Base-by-base conservation (phyloP, 805 yeast genomes). In the Candida caryicola region DNA sequence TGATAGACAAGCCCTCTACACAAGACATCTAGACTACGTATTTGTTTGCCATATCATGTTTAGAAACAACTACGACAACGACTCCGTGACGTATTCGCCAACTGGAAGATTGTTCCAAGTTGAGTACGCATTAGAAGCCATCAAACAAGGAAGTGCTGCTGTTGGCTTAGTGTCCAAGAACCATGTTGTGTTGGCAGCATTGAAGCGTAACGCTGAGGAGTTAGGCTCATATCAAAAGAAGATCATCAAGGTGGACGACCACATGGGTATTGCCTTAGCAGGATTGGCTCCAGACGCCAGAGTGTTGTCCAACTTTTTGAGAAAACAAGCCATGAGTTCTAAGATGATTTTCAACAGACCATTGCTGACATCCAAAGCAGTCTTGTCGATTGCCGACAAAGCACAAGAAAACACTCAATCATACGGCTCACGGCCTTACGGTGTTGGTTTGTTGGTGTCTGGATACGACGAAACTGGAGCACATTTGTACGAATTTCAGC, bases 281-380 rank as follows among this genome's bases (percentile, higher is more conserved):
- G 99, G 99, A 7, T 77, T 93, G 54, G 97, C 98, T 0, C 98
- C 99, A 13, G 99, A 93, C 60, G 99, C 98, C 17, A 76, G 99
- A 50, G 95, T 93, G 27, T 73, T 93, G 51, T 82, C 95, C 34
- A 93, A 88, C 59, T 90, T 72, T 63, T 71, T 93, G 53, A 80
- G 98, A 60, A 89, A 87, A 53, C 93, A 90, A 55, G 95, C 97
- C 36, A 83, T 91, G 82, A 77, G 82, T 47, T 84, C 91, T 23
- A 85, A 79, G 54, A 74, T 91, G 74, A 81, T 90, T 18, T 93
- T 77, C 64, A 82, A 88, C 64, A 80, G 95, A 55, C 90, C 96
- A 12, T 69, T 93, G 43, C 82, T 86, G 45, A 81, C 90, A 13
- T 79, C 83, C 40, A 81, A 82, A 52, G 95, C 96, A 2, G 96